phyloP scores from a whole-genome alignment of 208 protist genomes.

The Wallacemonas sp. region DNA sequence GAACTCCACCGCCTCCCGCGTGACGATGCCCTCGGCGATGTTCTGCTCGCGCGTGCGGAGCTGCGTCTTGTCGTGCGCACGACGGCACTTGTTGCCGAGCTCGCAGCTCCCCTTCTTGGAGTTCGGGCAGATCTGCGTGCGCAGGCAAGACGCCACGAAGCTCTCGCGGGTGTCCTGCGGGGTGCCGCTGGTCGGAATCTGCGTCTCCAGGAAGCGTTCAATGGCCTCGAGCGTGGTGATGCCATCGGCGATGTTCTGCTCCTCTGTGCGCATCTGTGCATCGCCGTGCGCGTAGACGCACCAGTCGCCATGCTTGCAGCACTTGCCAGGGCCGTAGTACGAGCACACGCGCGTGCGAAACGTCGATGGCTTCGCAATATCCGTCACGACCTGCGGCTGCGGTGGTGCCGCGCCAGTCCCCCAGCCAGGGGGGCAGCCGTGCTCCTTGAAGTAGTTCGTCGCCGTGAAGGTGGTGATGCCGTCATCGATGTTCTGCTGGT shows the following conservation, averaged over 20 bases:
- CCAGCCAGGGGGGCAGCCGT: conserved; percentile 2
- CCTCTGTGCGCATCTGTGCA: conserved; percentile 11
- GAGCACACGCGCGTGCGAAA: conserved; percentile 15
- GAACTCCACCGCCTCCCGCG: conserved; percentile 7
- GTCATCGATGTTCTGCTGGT: conserved; percentile 14
- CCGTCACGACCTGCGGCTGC: conserved; percentile 10
- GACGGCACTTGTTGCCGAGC: conserved; percentile 10
- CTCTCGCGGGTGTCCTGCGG: conserved; percentile 13
- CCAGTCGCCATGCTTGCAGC: conserved; percentile 16
- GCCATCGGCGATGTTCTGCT: conserved; percentile 11
- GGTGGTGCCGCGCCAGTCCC: background rate
- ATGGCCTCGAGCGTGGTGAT: conserved; percentile 11
- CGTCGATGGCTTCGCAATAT: conserved; percentile 9
- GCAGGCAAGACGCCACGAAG: conserved; percentile 9
- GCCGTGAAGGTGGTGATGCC: conserved; percentile 10
- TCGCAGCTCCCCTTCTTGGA: conserved; percentile 13
- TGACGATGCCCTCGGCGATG: conserved; percentile 12
- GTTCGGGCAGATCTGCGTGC: conserved; percentile 11
- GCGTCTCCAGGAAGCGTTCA: background rate
- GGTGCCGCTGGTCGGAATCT: background rate
- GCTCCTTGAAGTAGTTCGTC: conserved; percentile 11
- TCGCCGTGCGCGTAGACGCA: conserved; percentile 15
- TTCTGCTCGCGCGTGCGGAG: conserved; percentile 13
- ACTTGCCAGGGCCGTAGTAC: conserved; percentile 14
- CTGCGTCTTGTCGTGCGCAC: conserved; percentile 6